Evolutionary conservation across 768 basidiomycete species (phyloP).

Genomic region (Crepidotus variabilis): DNA sequence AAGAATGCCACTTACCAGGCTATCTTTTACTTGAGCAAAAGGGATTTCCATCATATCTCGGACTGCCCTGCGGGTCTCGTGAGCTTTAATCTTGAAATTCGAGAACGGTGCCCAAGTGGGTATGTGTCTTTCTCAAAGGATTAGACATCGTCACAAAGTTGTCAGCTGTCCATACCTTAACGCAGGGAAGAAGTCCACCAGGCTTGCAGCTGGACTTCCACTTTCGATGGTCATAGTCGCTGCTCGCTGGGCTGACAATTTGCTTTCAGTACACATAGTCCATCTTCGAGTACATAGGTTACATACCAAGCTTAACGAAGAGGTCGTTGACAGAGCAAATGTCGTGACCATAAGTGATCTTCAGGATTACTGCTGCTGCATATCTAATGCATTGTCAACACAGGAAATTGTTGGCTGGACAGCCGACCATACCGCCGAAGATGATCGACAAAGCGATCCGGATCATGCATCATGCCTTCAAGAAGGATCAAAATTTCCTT

Average conservation of each 20-base stretch:
- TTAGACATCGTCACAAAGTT: not conserved
- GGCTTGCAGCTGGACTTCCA: constrained; percentile 40
- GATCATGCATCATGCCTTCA: constrained; percentile 33
- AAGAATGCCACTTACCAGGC: constrained; percentile 34
- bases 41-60: constrained; percentile 47
- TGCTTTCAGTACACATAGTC: not conserved
- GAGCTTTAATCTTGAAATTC: constrained; percentile 42
- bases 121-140: constrained; percentile 31
- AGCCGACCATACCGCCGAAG: constrained; percentile 32
- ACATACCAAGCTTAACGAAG: constrained; percentile 39
- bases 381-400: constrained; percentile 26
- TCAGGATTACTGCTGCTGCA: constrained; percentile 43
- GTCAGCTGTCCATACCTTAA: constrained; percentile 28
- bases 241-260: constrained; percentile 38
- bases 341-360: constrained; percentile 45
- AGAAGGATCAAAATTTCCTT: constrained; percentile 39
- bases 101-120: constrained; percentile 49
- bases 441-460: constrained; percentile 37
- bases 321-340: constrained; percentile 40
- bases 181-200: constrained; percentile 48
- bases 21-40: constrained; percentile 44
- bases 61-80: constrained; percentile 38
- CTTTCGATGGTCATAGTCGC: constrained; percentile 41
- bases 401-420: not conserved
- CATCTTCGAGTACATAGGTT: not conserved